phyloP scores from a whole-genome alignment of 1,284 basidiomycete species.

The Microstroma glucosiphilum region DNA sequence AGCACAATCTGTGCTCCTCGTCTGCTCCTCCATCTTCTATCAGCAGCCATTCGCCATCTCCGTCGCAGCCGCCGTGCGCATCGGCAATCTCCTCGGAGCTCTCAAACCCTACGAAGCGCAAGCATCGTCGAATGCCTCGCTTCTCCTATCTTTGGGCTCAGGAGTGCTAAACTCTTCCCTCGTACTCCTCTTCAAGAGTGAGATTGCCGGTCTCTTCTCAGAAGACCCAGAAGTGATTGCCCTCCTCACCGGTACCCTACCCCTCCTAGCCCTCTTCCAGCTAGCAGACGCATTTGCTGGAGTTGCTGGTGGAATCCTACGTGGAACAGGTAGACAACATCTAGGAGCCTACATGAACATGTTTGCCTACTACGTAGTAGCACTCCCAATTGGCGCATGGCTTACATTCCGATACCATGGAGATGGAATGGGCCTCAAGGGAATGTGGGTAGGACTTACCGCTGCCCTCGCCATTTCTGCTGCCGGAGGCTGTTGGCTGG shows the following conservation, averaged over 20 bases:
- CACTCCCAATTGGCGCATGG: slow-evolving; percentile 54
- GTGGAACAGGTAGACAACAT: slow-evolving; percentile 65
- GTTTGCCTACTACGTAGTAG: slow-evolving; percentile 53
- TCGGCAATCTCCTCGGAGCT: slow-evolving; percentile 55
- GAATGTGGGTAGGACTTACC: slow-evolving; percentile 55
- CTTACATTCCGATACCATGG: slow-evolving; percentile 49
- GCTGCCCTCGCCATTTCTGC: slow-evolving; percentile 53
- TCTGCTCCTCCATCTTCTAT: slow-evolving; percentile 68
- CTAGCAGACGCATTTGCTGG: slow-evolving; percentile 66
- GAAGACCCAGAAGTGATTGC: slow-evolving; percentile 66
- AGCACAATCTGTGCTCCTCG: slow-evolving; percentile 65
- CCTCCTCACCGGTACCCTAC: slow-evolving; percentile 67
- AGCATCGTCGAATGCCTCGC: slow-evolving; percentile 38
- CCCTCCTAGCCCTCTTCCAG: slow-evolving; percentile 61
- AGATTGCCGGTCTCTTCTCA: slow-evolving; percentile 79
- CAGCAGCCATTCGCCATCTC: slow-evolving; percentile 77
- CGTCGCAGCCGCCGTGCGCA: slow-evolving; percentile 76
- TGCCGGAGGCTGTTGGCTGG: slow-evolving; percentile 48
- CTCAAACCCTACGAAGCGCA: slow-evolving; percentile 47
- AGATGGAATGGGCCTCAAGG: slow-evolving; percentile 46
- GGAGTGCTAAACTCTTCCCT: slow-evolving; percentile 57
- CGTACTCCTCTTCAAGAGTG: slow-evolving; percentile 65
- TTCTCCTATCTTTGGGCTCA: slow-evolving; percentile 27
- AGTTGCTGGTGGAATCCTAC: slow-evolving; percentile 67
- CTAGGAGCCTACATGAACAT: slow-evolving; percentile 55